phyloP scores from a whole-genome alignment of 208 protist species.

The Phytomonas sp. region DNA sequence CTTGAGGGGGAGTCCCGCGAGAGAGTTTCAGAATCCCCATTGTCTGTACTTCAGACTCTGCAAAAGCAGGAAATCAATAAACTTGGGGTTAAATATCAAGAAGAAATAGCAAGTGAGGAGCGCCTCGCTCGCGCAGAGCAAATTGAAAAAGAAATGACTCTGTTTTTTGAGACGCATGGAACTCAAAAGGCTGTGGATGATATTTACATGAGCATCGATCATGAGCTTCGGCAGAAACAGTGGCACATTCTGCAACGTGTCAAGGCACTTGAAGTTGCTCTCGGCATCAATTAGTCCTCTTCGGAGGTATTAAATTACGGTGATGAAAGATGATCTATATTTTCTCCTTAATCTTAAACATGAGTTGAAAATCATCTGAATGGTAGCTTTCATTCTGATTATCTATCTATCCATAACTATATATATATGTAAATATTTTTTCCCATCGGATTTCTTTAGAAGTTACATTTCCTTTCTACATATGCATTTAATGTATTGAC shows the following conservation, averaged over 20 bases:
- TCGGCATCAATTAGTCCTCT: conserved; percentile 25
- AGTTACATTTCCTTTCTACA: not conserved
- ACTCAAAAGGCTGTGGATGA: conserved; percentile 43
- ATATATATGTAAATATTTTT: not conserved
- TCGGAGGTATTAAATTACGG: not conserved
- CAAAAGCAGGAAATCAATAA: conserved; percentile 36
- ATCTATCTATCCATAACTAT: not conserved
- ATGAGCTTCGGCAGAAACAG: conserved; percentile 44
- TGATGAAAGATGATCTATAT: not conserved
- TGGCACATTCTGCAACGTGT: conserved; percentile 62
- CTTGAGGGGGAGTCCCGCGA: conserved; percentile 5
- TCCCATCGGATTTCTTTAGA: not conserved
- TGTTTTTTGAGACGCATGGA: conserved; percentile 59
- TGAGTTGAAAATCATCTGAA: not conserved
- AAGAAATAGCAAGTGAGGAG: conserved; percentile 28
- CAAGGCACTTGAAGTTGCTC: conserved; percentile 41
- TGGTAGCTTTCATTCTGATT: not conserved
- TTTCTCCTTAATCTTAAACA: not conserved
- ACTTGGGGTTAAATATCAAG: conserved; percentile 29
- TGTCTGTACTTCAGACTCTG: conserved; percentile 24
- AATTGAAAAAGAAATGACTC: conserved; percentile 45
- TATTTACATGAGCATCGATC: conserved; percentile 58
- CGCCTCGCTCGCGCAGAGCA: conserved; percentile 24
- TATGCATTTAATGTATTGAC: not conserved
- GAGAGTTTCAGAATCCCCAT: conserved; percentile 6